Percentiles rank a stretch among this genome's conserved stretches.
Conservation (phyloP, 495 filamentous ascomycete genomes). For the Penicillium bovifimosum region DNA sequence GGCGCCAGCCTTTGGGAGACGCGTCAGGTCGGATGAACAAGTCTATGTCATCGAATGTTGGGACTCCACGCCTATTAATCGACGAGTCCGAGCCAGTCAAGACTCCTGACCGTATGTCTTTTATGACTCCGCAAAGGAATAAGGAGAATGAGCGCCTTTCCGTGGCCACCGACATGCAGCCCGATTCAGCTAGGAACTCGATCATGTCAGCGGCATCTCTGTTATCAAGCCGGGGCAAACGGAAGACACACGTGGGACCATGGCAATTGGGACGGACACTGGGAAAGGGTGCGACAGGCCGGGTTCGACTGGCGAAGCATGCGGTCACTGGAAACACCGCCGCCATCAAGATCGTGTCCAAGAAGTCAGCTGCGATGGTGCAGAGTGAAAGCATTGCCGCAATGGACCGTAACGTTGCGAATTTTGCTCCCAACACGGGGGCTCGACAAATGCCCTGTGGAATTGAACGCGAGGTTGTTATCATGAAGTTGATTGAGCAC, state of each 20-base stretch:
- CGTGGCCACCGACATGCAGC: constrained; percentile 45
- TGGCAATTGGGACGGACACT: constrained; percentile 87
- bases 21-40: constrained; percentile 45
- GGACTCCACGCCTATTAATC: constrained; percentile 19
- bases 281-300: constrained; percentile 77
- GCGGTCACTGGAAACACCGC: constrained; percentile 65
- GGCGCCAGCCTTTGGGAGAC: constrained; percentile 47
- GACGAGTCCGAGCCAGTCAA: constrained; percentile 25
- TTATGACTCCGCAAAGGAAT: constrained; percentile 29
- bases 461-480: constrained; percentile 87
- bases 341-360: constrained; percentile 91
- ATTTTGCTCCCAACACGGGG: constrained; percentile 30
- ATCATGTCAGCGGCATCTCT: constrained; percentile 66
- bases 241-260: constrained; percentile 78
- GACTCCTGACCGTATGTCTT: constrained; percentile 37
- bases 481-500: constrained; percentile 94
- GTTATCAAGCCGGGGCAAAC: constrained; percentile 51
- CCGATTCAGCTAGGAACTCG: constrained; percentile 61
- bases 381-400: constrained; percentile 72
- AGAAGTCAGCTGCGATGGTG: constrained; percentile 61
- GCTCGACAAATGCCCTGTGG: constrained; percentile 70
- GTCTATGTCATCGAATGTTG: constrained; percentile 20
- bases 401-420: constrained; percentile 54
- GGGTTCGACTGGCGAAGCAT: constrained; percentile 79
- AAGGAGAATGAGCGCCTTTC: constrained; percentile 51